Conservation (phyloP, 2,329 filamentous ascomycete species). For the Talaromyces sp. region DNA sequence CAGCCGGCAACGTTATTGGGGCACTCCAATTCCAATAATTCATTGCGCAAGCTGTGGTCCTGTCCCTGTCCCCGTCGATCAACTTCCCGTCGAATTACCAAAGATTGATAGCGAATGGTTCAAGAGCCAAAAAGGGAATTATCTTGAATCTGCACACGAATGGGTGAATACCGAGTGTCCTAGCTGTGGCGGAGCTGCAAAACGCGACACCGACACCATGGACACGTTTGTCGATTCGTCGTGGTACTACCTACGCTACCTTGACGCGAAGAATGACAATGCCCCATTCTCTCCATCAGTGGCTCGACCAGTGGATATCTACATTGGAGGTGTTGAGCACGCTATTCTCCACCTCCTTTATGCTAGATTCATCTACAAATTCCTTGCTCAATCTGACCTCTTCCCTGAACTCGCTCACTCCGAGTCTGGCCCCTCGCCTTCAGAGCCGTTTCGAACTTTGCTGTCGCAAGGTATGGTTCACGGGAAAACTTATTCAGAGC, state of each 20-base stretch:
- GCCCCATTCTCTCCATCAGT: constrained; percentile 55
- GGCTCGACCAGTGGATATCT: constrained; percentile 74
- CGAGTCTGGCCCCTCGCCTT: constrained; percentile 30
- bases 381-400: constrained; percentile 55
- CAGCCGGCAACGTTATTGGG: constrained; percentile 90
- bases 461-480: constrained; percentile 93
- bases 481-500: constrained; percentile 74
- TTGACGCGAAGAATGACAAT: constrained; percentile 62
- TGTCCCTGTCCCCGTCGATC: constrained; percentile 69
- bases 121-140: constrained; percentile 67
- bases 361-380: constrained; percentile 85
- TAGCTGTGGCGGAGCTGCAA: constrained; percentile 61
- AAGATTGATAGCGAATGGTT: constrained; percentile 64
- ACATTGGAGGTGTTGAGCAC: constrained; percentile 84
- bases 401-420: constrained; percentile 33
- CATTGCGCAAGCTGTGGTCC: constrained; percentile 73
- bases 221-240: constrained; percentile 94
- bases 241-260: constrained; percentile 84
- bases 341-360: constrained; percentile 87
- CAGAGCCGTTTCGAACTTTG: constrained; percentile 76
- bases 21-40: constrained; percentile 80
- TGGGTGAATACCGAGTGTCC: constrained; percentile 76
- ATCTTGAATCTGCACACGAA: constrained; percentile 63
- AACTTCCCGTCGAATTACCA: constrained; percentile 74
- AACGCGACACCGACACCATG: constrained; percentile 89